Conservation (phyloP, 495 filamentous ascomycete genomes). For the Xylaria venustula region DNA sequence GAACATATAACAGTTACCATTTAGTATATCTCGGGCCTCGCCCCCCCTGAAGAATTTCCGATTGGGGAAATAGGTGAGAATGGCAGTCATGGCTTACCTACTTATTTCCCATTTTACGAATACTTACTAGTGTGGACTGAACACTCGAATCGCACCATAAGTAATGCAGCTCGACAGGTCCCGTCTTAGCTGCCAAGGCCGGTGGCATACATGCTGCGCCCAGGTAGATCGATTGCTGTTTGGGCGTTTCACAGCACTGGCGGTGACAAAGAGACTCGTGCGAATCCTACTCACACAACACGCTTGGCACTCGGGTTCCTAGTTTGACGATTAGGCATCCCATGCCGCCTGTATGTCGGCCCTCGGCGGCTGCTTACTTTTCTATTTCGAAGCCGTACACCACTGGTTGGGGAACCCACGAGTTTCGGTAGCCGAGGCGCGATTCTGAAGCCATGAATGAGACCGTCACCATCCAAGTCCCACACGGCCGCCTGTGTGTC, state of each 20-base stretch:
- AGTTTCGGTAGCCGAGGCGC: not conserved
- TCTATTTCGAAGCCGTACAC: slow-evolving; percentile 3
- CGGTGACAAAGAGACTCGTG: slow-evolving; percentile 10
- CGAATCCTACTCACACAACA: slow-evolving; percentile 8
- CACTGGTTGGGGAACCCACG: not conserved
- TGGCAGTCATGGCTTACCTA: too few relatives aligned
- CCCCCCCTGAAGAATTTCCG: not conserved
- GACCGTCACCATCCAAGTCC: not conserved
- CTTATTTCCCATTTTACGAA: not conserved
- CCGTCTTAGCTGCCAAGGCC: slow-evolving; percentile 17
- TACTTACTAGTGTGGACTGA: not conserved
- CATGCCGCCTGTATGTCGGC: not conserved
- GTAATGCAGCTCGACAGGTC: not conserved
- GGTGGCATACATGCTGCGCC: slow-evolving; percentile 16
- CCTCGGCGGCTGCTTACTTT: not conserved
- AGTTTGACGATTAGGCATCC: slow-evolving; percentile 4
- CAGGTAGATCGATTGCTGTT: slow-evolving; percentile 12
- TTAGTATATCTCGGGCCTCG: not conserved
- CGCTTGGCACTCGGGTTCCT: slow-evolving; percentile 13
- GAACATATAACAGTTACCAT: too few relatives aligned
- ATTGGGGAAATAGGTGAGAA: not conserved
- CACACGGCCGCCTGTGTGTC: not conserved
- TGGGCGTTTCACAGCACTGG: slow-evolving; percentile 17
- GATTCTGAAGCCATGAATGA: not conserved
- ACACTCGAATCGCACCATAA: not conserved